phyloP scores from a whole-genome alignment of 2,329 filamentous ascomycete species.

The Fusarium sp. region DNA sequence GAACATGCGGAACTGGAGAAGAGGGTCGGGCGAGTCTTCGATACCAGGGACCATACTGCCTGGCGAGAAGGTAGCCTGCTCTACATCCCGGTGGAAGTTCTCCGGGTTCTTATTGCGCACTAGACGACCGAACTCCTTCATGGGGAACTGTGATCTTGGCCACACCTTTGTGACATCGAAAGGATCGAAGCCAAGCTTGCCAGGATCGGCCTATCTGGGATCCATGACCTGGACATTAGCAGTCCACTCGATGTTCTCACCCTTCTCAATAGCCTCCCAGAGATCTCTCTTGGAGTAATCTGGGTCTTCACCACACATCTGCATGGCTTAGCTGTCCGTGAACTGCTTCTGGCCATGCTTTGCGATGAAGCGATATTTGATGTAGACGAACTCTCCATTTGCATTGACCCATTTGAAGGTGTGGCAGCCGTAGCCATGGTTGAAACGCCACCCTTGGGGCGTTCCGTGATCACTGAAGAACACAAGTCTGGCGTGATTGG shows the following conservation, averaged over 20 bases:
- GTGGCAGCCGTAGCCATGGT: conserved; percentile 18
- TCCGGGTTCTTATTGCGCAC: conserved; percentile 19
- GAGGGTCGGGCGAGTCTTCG: conserved; percentile 18
- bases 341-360: conserved; percentile 22
- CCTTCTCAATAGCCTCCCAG: conserved; percentile 17
- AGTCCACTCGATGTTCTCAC: conserved; percentile 20
- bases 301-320: conserved; percentile 17
- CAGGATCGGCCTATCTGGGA: conserved; percentile 14
- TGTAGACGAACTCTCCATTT: conserved; percentile 14
- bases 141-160: conserved; percentile 3
- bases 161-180: conserved; percentile 17
- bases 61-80: conserved; percentile 10
- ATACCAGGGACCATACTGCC: conserved; percentile 16
- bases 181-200: conserved; percentile 11
- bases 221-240: conserved; percentile 17
- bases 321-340: conserved; percentile 10
- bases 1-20: conserved; percentile 22
- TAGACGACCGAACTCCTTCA: conserved; percentile 19
- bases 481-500: conserved; percentile 9
- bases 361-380: conserved; percentile 21
- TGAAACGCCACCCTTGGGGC: conserved; percentile 18
- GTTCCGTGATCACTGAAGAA: conserved; percentile 20
- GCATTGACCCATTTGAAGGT: conserved; percentile 20
- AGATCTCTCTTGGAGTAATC: conserved; percentile 18
- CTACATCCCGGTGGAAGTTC: conserved; percentile 21